Evolutionary conservation across 1,139 yeast species (phyloP).

Genomic region (Pichia sp.): DNA sequence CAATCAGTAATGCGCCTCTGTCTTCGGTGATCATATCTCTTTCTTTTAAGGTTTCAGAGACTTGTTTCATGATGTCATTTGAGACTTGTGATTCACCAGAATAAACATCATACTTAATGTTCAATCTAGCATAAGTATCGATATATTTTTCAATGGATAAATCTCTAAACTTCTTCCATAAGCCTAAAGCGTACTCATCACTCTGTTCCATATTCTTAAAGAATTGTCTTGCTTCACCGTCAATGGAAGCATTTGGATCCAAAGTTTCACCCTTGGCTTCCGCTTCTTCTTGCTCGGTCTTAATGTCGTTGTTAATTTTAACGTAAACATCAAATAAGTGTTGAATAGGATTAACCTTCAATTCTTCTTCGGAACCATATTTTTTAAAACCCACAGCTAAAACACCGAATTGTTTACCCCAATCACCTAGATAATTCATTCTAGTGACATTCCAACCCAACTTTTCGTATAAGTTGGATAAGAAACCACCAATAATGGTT

Average conservation of each 20-base stretch:
- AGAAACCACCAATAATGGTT: conserved; percentile 96
- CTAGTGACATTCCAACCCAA: conserved; percentile 87
- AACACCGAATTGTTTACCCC: conserved; percentile 99
- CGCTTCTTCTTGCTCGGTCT: conserved; percentile 39
- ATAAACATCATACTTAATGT: conserved; percentile 78
- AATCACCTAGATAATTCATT: conserved; percentile 94
- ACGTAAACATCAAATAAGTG: conserved; percentile 95
- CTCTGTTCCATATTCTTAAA: conserved; percentile 94
- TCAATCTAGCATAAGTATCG: conserved; percentile 84
- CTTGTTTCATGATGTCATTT: conserved; percentile 61
- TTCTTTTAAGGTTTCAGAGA: conserved; percentile 52
- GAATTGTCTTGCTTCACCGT: conserved; percentile 80
- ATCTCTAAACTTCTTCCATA: conserved; percentile 89
- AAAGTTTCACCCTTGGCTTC: conserved; percentile 43
- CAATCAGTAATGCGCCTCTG: conserved; percentile 86
- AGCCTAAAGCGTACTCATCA: conserved; percentile 64
- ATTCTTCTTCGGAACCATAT: conserved; percentile 73
- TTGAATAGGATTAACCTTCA: conserved; percentile 77
- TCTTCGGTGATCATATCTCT: conserved; percentile 76
- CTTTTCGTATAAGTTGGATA: conserved; percentile 81
- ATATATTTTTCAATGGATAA: conserved; percentile 80
- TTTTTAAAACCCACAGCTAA: conserved; percentile 86
- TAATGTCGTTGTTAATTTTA: conserved; percentile 71
- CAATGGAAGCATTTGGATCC: conserved; percentile 45
- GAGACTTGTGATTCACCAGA: conserved; percentile 97